Evolutionary conservation across 495 filamentous ascomycete species (phyloP).

Genomic region (Aspergillus funiculosus): DNA sequence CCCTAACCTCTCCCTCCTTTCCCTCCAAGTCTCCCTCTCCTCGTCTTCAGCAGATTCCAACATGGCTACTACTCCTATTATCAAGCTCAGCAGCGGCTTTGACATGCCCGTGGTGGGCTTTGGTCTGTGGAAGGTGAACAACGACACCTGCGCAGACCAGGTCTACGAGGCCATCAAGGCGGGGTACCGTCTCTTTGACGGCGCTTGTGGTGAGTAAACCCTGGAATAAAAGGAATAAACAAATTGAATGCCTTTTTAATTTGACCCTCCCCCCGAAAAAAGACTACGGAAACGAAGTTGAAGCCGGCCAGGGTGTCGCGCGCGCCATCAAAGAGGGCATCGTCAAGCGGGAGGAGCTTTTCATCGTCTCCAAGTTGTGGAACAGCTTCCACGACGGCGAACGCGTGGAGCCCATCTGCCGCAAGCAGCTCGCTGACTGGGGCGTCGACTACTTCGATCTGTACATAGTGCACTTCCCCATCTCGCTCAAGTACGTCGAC

Average conservation of each 20-base stretch:
- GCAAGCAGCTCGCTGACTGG: slow-evolving; percentile 73
- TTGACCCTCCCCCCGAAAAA: too few species aligned
- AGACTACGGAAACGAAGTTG: slow-evolving; percentile 89
- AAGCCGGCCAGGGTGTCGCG: slow-evolving; percentile 76
- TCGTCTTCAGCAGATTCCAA: background rate
- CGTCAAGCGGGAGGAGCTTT: slow-evolving; percentile 81
- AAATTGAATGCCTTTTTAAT: too few species aligned
- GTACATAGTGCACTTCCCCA: slow-evolving; percentile 78
- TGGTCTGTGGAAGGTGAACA: slow-evolving; percentile 82
- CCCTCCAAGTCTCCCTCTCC: background rate
- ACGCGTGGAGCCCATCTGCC: slow-evolving; percentile 64
- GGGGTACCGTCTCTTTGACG: slow-evolving; percentile 82
- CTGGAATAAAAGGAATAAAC: background rate
- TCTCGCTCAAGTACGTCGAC: slow-evolving; percentile 74
- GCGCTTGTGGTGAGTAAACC: slow-evolving; percentile 65
- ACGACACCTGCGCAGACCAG: slow-evolving; percentile 66
- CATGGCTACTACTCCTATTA: slow-evolving; percentile 28
- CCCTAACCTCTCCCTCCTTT: background rate
- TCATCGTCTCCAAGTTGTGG: slow-evolving; percentile 91
- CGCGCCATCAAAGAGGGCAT: slow-evolving; percentile 82
- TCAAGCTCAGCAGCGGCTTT: slow-evolving; percentile 76
- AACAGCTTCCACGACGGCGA: slow-evolving; percentile 78
- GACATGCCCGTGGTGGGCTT: slow-evolving; percentile 86
- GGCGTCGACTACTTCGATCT: slow-evolving; percentile 81
- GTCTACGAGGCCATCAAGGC: slow-evolving; percentile 87